These are phyloP conservation scores for Rubia yunnanensis DNA, from an alignment of 257 asterid species.

Conservation along the genomic window DNA sequence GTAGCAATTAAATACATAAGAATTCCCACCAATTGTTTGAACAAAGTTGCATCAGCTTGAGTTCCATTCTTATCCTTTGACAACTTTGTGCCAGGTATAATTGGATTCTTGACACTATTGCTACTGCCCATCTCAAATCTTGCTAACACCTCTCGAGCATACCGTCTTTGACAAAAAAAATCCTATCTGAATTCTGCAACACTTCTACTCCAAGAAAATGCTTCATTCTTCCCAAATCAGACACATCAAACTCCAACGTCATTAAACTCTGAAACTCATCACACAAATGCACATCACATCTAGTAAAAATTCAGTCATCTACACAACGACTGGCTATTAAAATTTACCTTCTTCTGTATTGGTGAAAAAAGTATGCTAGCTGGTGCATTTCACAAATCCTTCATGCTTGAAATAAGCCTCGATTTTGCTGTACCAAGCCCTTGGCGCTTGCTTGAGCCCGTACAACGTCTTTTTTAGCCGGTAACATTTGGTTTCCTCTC, in stretches of 20 bases:
- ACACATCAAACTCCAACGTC: not conserved
- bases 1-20: not conserved
- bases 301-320: not conserved
- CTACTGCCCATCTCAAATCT: not conserved
- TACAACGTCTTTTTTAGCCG: too few species aligned
- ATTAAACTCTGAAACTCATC: too few species aligned
- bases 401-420: too few species aligned
- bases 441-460: too few species aligned
- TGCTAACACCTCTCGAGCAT: not conserved
- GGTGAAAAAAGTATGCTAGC: too few species aligned
- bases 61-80: not conserved
- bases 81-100: not conserved
- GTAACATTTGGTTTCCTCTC: too few species aligned
- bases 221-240: not conserved
- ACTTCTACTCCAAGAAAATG: not conserved
- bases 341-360: not conserved
- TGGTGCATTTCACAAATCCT: too few species aligned
- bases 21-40: not conserved
- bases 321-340: not conserved
- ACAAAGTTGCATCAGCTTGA: not conserved
- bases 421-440: too few species aligned
- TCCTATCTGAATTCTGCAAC: not conserved
- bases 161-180: not conserved
- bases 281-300: not conserved
- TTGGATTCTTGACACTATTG: not conserved